Evolutionary conservation across 1,284 basidiomycete species (phyloP), one percentile per base, ranked within the genome.

Genomic region (Anthracocystis panici-leucophaei): DNA sequence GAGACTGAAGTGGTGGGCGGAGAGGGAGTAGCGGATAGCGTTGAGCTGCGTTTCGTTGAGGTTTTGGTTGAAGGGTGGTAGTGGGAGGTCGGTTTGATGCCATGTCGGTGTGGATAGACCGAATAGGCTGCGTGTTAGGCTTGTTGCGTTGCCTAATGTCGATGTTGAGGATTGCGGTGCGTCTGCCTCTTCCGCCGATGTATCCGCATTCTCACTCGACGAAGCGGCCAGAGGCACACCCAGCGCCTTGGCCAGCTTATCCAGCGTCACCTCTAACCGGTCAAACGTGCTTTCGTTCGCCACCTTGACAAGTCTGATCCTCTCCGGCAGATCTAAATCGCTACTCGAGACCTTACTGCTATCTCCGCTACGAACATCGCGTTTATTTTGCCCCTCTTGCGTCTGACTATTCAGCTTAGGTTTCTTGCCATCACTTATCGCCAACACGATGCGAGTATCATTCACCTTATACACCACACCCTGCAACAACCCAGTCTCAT

Each of bases 201-300:
- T 61, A 23, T 72, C 68, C 9, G 61, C 68, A 14, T 49, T 49
- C 1, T 63, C 23, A 3, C 54, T 48, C 5, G 51, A 55, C 1
- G 58, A 35, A 25, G 57, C 20, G 14, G 55, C 18, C 12, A 74
- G 38, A 9, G 57, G 44, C 23, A 77, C 52, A 18, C 74, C 71
- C 2, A 78, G 45, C 21, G 45, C 1, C 21, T 61, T 64, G 9
- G 72, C 77, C n/a, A 83, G 69, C 40, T 60, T 59, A 1, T 58
- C 52, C 8, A 83, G 65, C 27, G 65, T 75, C 20, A 58, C 40
- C 14, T 78, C 79, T 70, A 83, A 69, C 2, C 95, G 89, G 80
- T 97, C 94, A 82, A 92, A 95, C 0, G 95, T 97, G 11, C 92
- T 91, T 53, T 91, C 93, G 80, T 97, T 97, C 5, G 93, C 95